Base-by-base conservation (phyloP, 2,329 filamentous ascomycete species). In the Rhynchosporium agropyri region DNA sequence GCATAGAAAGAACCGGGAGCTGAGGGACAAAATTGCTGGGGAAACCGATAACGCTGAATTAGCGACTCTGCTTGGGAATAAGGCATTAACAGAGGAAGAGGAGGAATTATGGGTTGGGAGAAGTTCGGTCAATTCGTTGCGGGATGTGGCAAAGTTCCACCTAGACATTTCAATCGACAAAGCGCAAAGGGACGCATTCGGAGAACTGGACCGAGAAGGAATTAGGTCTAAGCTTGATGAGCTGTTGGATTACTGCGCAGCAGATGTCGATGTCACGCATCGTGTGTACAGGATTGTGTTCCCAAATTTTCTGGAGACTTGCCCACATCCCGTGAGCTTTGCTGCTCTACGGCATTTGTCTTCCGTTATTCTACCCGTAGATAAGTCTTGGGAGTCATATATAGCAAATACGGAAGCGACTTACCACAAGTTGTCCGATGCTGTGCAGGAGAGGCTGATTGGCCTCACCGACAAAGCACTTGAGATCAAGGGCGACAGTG, bases 241-340 rank as follows among this genome's bases (percentile, higher is more conserved):
- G 65, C 83, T 99, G 9, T 79, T 99, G 54, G 89, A 96, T 73
- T 99, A 99, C 76, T 99, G 95, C 74, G 95, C 95, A 12, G 91
- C 91, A 1, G 95, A 99, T 78, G 95, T 99, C 20, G 87, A 88
- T 42, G 88, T 97, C 69, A 99, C 95, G 0, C 95, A 99, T 71
- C 87, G 88, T 54, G 90, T 99, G n/a, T 99, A 94, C 77, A 89
- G 92, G 74, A 92, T 92, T 64, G 92, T 98, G 1, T 95, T 99
- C 67, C 91, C 92, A 0, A 89, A 90, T 63, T 99, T 97, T 71
- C 80, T 97, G 26, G 82, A 92, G 50, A 91, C 90, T 31, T 99
- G 95, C 73, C 95, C 95, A 0, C 96, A 99, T 76, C 95, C 95
- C 0, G 95, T 99, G 72, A 98, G 93, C 77, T 99, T 99, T 72